Evolutionary conservation across 1,284 basidiomycete species (phyloP).

Genomic region (Calocybe gambosa): DNA sequence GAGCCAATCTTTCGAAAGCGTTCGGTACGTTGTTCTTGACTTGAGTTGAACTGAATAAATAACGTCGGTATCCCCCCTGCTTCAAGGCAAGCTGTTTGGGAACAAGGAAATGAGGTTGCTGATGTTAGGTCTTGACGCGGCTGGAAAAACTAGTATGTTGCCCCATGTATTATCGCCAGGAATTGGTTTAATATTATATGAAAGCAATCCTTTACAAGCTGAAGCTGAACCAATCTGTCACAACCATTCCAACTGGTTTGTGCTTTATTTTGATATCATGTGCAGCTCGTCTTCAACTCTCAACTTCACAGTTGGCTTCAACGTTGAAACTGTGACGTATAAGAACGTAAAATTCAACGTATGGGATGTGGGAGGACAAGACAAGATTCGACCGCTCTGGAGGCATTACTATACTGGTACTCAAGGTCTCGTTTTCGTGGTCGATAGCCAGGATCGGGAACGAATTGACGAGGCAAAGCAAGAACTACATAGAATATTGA

Average conservation of each 20-base stretch:
- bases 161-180: conserved; percentile 7
- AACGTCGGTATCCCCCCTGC: background rate
- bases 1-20: conserved; percentile 73
- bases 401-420: conserved; percentile 99
- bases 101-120: conserved; percentile 98
- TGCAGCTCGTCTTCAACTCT: conserved; percentile 1
- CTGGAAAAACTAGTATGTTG: conserved; percentile 88
- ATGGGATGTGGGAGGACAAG: conserved; percentile 99
- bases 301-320: conserved; percentile 75
- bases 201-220: conserved; percentile 98
- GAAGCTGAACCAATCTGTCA: conserved; percentile 98
- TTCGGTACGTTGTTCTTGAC: conserved; percentile 40
- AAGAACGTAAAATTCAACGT: conserved; percentile 99
- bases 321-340: conserved; percentile 99
- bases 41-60: background rate
- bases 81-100: conserved; percentile 87
- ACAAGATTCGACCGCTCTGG: conserved; percentile 98
- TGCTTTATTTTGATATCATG: conserved; percentile 9
- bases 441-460: conserved; percentile 88
- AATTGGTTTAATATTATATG: conserved; percentile 10
- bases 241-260: conserved; percentile 95
- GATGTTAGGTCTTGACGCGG: conserved; percentile 92
- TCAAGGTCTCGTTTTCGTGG: conserved; percentile 97
- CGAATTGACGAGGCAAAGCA: conserved; percentile 95
- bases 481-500: conserved; percentile 94